Percentiles rank a stretch among this genome's conserved stretches.
Evolutionary conservation across 768 basidiomycete species (phyloP).

Genomic region (Hygrocybe punicea): DNA sequence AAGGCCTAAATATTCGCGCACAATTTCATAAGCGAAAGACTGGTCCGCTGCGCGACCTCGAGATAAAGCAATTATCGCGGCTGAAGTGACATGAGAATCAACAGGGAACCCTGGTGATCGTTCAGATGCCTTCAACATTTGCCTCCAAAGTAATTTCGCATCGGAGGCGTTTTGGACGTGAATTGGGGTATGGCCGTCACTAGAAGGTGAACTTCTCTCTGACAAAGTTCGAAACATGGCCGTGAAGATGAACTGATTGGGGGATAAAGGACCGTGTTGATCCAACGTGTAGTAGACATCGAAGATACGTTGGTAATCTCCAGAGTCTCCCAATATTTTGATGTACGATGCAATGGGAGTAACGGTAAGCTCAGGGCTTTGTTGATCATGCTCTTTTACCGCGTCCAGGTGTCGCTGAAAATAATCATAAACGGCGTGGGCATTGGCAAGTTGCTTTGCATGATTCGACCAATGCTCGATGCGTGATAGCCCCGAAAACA

Average conservation of each 20-base stretch:
- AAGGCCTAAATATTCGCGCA: constrained; percentile 62
- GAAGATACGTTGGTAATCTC: constrained; percentile 62
- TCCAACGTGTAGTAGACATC: constrained; percentile 72
- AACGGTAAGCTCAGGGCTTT: constrained; percentile 46
- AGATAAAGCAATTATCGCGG: constrained; percentile 53
- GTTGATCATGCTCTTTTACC: constrained; percentile 46
- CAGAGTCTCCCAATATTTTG: constrained; percentile 58
- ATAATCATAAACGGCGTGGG: constrained; percentile 56
- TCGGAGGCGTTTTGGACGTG: constrained; percentile 53
- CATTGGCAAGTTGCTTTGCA: constrained; percentile 60
- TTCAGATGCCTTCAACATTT: constrained; percentile 53
- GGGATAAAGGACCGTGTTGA: constrained; percentile 56
- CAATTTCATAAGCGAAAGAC: constrained; percentile 62
- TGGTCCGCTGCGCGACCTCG: constrained; percentile 58
- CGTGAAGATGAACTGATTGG: constrained; percentile 60
- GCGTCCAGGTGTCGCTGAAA: constrained; percentile 51
- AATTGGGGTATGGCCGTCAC: constrained; percentile 22
- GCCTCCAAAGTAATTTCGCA: constrained; percentile 68
- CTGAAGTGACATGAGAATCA: constrained; percentile 52
- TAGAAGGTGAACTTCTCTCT: constrained; percentile 24
- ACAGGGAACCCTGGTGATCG: constrained; percentile 45
- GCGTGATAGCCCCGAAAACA: constrained; percentile 61
- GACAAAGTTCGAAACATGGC: constrained; percentile 58
- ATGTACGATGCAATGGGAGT: constrained; percentile 61
- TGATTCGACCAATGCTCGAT: constrained; percentile 59